Evolutionary conservation across 306 rosid genomes (phyloP).

Genomic region (Comarum palustre): DNA sequence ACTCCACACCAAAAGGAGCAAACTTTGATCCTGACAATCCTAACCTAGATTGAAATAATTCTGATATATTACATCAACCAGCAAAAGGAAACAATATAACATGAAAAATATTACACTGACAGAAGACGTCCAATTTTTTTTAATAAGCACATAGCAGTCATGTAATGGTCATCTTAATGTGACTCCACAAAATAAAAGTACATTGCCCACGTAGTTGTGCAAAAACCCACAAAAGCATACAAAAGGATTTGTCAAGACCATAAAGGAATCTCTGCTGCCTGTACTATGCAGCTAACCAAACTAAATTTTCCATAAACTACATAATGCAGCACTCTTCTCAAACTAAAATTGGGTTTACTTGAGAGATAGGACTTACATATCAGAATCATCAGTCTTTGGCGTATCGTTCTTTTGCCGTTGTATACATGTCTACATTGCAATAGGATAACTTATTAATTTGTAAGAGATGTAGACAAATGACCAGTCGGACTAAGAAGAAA

Average conservation of each 20-base stretch:
- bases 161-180: neutral
- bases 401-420: slow-evolving; percentile 36
- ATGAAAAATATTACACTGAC: neutral
- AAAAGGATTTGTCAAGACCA: neutral
- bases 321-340: neutral
- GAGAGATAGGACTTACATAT: slow-evolving; percentile 42
- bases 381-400: slow-evolving; percentile 34
- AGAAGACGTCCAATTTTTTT: neutral
- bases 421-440: slow-evolving; percentile 14
- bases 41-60: neutral
- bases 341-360: neutral
- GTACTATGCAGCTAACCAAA: neutral
- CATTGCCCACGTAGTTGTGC: neutral
- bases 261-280: neutral
- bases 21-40: neutral
- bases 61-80: neutral
- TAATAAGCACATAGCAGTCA: neutral
- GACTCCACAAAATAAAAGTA: neutral
- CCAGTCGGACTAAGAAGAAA: slow-evolving; percentile 5
- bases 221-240: neutral
- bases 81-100: neutral
- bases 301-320: neutral
- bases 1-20: neutral
- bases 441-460: neutral
- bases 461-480: neutral